phyloP scores from a whole-genome alignment of 257 asterid species.

The Asclepias syriaca region DNA sequence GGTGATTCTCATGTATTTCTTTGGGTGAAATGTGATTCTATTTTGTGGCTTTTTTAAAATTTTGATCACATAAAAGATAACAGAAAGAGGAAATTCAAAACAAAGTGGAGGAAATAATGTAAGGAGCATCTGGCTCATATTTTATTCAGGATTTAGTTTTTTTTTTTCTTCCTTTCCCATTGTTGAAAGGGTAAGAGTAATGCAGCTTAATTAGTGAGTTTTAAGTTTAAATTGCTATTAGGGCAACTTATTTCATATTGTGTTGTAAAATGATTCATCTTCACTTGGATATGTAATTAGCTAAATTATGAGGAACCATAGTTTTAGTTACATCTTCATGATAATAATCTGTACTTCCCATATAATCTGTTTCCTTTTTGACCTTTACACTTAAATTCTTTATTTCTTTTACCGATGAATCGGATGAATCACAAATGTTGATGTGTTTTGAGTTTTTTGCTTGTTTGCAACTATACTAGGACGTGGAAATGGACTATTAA shows the following conservation, averaged over 20 bases:
- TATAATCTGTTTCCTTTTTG: neutral
- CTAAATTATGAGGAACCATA: neutral
- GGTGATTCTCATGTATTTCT: neutral
- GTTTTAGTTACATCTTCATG: neutral
- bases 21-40: neutral
- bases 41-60: neutral
- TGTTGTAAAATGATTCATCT: neutral
- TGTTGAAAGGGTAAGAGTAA: neutral
- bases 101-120: neutral
- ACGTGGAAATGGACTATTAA: constrained; percentile 43
- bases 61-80: neutral
- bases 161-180: neutral
- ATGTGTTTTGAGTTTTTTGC: neutral
- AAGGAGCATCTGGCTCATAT: neutral
- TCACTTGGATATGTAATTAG: neutral
- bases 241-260: neutral
- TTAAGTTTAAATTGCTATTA: neutral
- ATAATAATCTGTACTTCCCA: neutral
- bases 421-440: neutral
- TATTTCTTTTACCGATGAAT: neutral
- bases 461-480: constrained; percentile 46
- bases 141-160: neutral
- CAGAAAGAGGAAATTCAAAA: neutral
- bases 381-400: neutral
- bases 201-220: neutral